Evolutionary conservation across 495 filamentous ascomycete species (phyloP).

Genomic region (Aspergillus ostianus): DNA sequence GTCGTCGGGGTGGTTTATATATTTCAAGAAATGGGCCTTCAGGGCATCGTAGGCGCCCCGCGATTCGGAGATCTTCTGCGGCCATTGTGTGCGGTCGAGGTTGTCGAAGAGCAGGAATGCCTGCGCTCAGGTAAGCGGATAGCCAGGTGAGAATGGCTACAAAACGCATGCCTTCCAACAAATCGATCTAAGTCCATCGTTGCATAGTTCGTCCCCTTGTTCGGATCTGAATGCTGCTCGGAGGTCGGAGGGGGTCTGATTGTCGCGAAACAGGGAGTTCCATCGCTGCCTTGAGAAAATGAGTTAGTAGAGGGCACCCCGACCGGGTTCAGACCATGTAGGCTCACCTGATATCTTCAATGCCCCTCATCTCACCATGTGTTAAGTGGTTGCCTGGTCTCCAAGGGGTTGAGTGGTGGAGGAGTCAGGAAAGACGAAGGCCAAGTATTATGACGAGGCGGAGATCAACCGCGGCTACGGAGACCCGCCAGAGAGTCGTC

Average conservation of each 20-base stretch:
- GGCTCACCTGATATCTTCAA: conserved; percentile 60
- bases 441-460: neutral
- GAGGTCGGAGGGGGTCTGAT: conserved; percentile 60
- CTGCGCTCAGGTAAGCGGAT: conserved; percentile 41
- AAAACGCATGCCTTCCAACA: conserved; percentile 79
- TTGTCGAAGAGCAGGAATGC: conserved; percentile 77
- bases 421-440: conserved; percentile 14
- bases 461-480: neutral
- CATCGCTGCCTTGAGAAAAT: conserved; percentile 53
- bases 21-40: conserved; percentile 70
- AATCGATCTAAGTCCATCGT: conserved; percentile 75
- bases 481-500: conserved; percentile 6
- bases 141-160: neutral
- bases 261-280: conserved; percentile 61
- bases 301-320: conserved; percentile 10
- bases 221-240: conserved; percentile 61
- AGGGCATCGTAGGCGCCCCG: conserved; percentile 71
- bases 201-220: conserved; percentile 57
- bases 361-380: conserved; percentile 56
- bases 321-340: neutral
- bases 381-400: conserved; percentile 12
- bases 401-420: conserved; percentile 13
- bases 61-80: conserved; percentile 60
- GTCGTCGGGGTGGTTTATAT: conserved; percentile 78
- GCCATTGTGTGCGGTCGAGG: conserved; percentile 67